Base-by-base conservation (phyloP, 495 filamentous ascomycete genomes). In the Hypoxylon subgilvum region DNA sequence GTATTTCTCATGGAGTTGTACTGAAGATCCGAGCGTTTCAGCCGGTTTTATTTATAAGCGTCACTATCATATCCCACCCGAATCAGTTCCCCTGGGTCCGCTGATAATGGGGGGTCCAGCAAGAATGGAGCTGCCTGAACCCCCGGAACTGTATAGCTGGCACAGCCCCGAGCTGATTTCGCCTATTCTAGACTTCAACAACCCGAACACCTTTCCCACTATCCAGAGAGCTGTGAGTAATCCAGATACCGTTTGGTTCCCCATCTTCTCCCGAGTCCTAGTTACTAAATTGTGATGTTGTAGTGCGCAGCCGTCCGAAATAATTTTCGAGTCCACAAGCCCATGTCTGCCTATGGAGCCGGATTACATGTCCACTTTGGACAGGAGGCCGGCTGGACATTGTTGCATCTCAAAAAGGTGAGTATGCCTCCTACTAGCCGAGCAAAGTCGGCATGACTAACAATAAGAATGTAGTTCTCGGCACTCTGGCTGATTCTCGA, bases 341-440 rank as follows among this genome's bases (percentile, higher is more conserved):
- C 65, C 1, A 48, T 42, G 44, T 2, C n/a, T 0, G 0, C 0
- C 0, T 10, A 53, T 4, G 9, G 2, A 0, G 47, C 38, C 0
- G 65, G 61, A 0, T 21, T 68, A 1, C 65, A 68, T 12, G 39
- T 68, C 8, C 65, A 68, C 10, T 48, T 65, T 6, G 61, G 61
- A 2, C 56, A 65, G 17, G 55, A 65, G 17, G 25, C 23, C 0
- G 61, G 57, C 1, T 68, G 47, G 48, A 52, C 39, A 8, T 21
- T 68, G 3, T 27, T 65, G 16, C 52, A 65, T 34, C 43, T 68
- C 17, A 68, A 68, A 21, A 68, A 58, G 43, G 57, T 63, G 34
- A 47, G 35, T 36, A 12, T 12, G 6, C 12, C 31, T 13, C n/a
- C n/a, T 23, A 8, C 16, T 30, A 31, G 3, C 10, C n/a, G n/a